Evolutionary conservation across 495 filamentous ascomycete genomes (phyloP), one percentile per base, ranked within the genome.

Genomic region (Chaetomium cochliodes): DNA sequence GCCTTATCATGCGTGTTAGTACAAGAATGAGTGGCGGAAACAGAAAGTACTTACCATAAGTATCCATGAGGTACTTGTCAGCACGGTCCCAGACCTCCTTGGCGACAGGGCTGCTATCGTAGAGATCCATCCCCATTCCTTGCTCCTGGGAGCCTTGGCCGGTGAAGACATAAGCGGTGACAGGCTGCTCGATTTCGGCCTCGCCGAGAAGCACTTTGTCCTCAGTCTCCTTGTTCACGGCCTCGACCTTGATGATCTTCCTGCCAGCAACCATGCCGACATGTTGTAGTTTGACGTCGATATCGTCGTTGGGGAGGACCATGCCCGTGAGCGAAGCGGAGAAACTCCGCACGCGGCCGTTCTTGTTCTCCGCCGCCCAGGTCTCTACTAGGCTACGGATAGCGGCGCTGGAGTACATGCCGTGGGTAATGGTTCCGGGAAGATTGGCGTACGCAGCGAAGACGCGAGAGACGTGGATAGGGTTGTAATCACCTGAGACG

Each of bases 61-160:
- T 98, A 77, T 98, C 93, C 79, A 97, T 88, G 75, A 99, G 96
- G 74, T 99, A 96, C 75, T 88, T 92, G 78, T 99, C 94, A 30
- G 96, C 96, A 47, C 93, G 87, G 74, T 99, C 93, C 94, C 94
- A 99, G 33, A 99, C 96, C 73, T 97, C 93, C 78, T 90, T 91
- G 54, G 94, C 94, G 41, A 99, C 94, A 3, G 87, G 82, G 72
- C 93, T 97, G 79, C 87, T 93, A 63, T 79, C 88, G 71, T 99
- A 99, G 42, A 99, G 85, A 75, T 97, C 94, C 94, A 99, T 99
- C 78, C 94, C 94, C 94, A 99, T 99, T 56, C 94, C 94, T 74
- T 98, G 96, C 76, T 98, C 94, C 76, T 99, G 94, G 41, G 91
- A 96, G 55, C 94, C 94, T 75, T 99, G 94, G 42, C 94, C 94